Conservation (phyloP, 2,329 filamentous ascomycete genomes). For the Alternaria tenuissima region DNA sequence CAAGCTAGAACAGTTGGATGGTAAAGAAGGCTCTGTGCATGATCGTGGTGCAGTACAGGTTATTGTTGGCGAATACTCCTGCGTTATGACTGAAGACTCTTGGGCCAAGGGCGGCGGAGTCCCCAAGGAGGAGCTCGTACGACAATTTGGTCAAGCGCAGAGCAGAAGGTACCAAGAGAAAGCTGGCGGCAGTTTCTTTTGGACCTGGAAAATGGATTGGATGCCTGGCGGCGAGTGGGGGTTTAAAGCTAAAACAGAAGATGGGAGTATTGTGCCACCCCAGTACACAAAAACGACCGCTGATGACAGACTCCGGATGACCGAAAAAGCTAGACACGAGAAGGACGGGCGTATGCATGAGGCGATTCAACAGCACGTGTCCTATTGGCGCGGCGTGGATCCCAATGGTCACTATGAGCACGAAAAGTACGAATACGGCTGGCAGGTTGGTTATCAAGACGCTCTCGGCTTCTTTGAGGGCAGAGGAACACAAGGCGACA, state of each 20-base stretch:
- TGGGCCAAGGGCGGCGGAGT: conserved; percentile 52
- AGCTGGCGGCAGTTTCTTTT: conserved; percentile 64
- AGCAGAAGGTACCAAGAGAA: conserved; percentile 59
- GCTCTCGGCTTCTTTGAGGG: conserved; percentile 60
- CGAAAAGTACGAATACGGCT: conserved; percentile 64
- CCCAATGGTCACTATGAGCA: conserved; percentile 61
- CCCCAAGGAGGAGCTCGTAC: conserved; percentile 52
- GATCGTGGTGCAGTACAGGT: conserved; percentile 61
- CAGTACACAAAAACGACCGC: conserved; percentile 34
- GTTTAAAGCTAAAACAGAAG: conserved; percentile 62
- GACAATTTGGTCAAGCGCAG: conserved; percentile 60
- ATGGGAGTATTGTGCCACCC: conserved; percentile 51
- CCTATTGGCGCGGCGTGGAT: conserved; percentile 59
- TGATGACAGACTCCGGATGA: conserved; percentile 33
- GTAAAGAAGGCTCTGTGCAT: conserved; percentile 58
- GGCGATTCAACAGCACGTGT: conserved; percentile 55
- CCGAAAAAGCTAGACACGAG: conserved; percentile 53
- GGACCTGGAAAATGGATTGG: conserved; percentile 70
- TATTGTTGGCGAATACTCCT: conserved; percentile 67
- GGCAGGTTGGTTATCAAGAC: conserved; percentile 65
- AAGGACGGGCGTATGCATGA: conserved; percentile 45
- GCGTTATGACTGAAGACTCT: conserved; percentile 62
- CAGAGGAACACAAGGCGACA: conserved; percentile 54
- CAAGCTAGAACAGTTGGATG: conserved; percentile 58
- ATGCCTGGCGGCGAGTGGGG: conserved; percentile 70